phyloP scores from a whole-genome alignment of 23 red algal genomes.

The Gracilaria caudata region DNA sequence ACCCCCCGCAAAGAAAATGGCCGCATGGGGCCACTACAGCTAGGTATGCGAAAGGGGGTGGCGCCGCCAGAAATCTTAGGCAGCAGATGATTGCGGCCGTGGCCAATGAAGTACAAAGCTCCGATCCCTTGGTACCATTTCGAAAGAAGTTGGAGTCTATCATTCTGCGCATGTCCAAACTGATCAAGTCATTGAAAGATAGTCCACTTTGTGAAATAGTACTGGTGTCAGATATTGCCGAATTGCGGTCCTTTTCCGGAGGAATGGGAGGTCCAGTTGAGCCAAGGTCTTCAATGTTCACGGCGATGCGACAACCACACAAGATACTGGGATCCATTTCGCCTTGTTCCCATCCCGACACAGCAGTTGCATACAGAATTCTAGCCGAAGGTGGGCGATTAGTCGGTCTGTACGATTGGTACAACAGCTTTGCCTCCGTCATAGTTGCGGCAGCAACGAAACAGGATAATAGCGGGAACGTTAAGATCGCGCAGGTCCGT shows the following conservation, averaged over 20 bases:
- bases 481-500: slow-evolving; percentile 3
- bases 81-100: slow-evolving; percentile 2
- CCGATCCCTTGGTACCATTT: slow-evolving; percentile 20
- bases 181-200: slow-evolving; percentile 4
- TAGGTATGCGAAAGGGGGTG: slow-evolving; percentile 4
- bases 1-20: background rate
- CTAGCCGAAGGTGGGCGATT: slow-evolving; percentile 52
- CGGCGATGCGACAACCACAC: slow-evolving; percentile 37
- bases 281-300: slow-evolving; percentile 47
- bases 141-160: slow-evolving; percentile 4
- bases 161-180: slow-evolving; percentile 5
- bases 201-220: slow-evolving; percentile 28
- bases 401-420: slow-evolving; percentile 65
- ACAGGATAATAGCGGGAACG: slow-evolving; percentile 15
- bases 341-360: slow-evolving; percentile 1
- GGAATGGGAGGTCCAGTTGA: slow-evolving; percentile 47
- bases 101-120: slow-evolving; percentile 15
- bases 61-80: slow-evolving; percentile 11
- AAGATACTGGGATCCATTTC: slow-evolving; percentile 1
- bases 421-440: slow-evolving; percentile 49
- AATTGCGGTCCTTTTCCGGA: slow-evolving; percentile 29
- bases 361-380: slow-evolving; percentile 34
- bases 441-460: background rate
- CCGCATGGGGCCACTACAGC: background rate
- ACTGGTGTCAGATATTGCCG: slow-evolving; percentile 24